These are phyloP conservation scores for Chrysosporium keratinophilum DNA, from an alignment of 2,329 filamentous ascomycete species.

Conservation along the genomic window DNA sequence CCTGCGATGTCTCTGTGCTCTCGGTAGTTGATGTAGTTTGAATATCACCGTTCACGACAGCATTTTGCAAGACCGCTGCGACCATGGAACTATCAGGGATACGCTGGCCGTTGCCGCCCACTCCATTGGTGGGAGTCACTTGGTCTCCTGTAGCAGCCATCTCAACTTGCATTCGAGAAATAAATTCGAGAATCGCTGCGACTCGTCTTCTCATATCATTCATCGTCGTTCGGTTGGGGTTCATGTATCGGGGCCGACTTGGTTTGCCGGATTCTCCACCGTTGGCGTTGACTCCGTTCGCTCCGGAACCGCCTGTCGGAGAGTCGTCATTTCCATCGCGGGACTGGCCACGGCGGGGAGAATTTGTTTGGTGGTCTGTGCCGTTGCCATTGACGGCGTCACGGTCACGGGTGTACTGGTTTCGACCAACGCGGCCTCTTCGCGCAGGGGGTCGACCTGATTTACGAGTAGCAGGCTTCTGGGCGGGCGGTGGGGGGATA, in stretches of 20 bases:
- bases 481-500: constrained; percentile 29
- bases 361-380: constrained; percentile 23
- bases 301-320: constrained; percentile 26
- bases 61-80: constrained; percentile 15
- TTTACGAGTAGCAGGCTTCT: constrained; percentile 47
- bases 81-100: constrained; percentile 10
- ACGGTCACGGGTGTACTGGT: constrained; percentile 72
- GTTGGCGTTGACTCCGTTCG: constrained; percentile 44
- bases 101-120: constrained; percentile 19
- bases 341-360: constrained; percentile 33
- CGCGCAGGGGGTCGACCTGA: constrained; percentile 54
- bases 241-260: constrained; percentile 50
- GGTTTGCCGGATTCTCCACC: constrained; percentile 48
- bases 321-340: constrained; percentile 30
- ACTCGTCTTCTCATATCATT: constrained; percentile 80
- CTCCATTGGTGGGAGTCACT: constrained; percentile 32
- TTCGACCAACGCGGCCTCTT: constrained; percentile 57
- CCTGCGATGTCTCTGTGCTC: background rate
- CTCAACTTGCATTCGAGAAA: constrained; percentile 78
- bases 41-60: constrained; percentile 9
- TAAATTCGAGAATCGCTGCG: constrained; percentile 77
- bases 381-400: constrained; percentile 49
- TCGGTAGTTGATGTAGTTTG: background rate
- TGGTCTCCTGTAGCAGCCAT: constrained; percentile 53
- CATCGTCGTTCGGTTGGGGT: constrained; percentile 58